Base-by-base conservation (phyloP, 176 grass and related monocot genomes). In the Cenchrus fungigraminus region DNA sequence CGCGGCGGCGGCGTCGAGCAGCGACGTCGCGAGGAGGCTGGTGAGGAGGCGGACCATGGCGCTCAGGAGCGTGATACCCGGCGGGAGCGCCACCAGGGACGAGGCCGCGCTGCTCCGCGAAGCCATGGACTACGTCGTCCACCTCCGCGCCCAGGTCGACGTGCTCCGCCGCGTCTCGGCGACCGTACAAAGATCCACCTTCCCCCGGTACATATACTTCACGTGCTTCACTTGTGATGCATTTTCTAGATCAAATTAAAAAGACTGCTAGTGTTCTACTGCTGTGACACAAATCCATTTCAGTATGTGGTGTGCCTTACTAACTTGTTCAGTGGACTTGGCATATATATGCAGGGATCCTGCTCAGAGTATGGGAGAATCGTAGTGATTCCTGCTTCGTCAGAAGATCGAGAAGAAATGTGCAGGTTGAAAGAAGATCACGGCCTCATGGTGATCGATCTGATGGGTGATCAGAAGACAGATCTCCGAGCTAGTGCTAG, bases 51-150 rank as follows among this genome's bases (percentile, higher is more conserved):
- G 92, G 78, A 92, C 70, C 2, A 79, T 84, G 82, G 81, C 78
- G 81, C 90, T 97, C 12, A 85, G 83, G 72, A 92, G 81, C 55
- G 50, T 97, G 71, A 88, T 94, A 65, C 95, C 92, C 0, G 95
- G 92, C 45, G 87, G 88, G 29, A 66, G 84, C 43, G n/a, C 67
- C 28, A 19, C 65, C 31, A 45, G 87, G 46, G 74, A 84, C 32
- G 92, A 88, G 44, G 71, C 50, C 37, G 74, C 84, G 31, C 85
- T 94, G 81, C 57, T 97, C 42, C 87, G 68, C 20, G 95, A 97
- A 28, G 61, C 90, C 71, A 57, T 97, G 68, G 95, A 97, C 68
- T 94, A 97, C 47, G 80, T 87, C 17, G 65, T 89, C 43, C 89
- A 89, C 37, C 88, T 97, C 9, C 78, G 83, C 59, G 83, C 90